Percentiles rank a stretch among this genome's conserved stretches.
phyloP scores from a whole-genome alignment of 2,329 filamentous ascomycete genomes.

The Colletotrichum graminicola region DNA sequence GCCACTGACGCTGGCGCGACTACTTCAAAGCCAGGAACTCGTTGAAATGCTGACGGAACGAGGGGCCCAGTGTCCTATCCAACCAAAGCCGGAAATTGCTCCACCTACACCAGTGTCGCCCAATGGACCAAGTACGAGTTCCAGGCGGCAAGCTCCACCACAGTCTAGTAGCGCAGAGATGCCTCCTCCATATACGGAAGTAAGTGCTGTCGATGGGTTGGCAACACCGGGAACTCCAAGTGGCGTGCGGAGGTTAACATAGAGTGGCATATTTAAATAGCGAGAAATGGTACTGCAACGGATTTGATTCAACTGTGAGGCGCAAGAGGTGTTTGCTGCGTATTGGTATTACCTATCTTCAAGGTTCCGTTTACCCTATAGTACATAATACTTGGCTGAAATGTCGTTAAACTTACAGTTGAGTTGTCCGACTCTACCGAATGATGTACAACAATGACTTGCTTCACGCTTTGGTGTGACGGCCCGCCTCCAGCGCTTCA shows the following conservation, averaged over 20 bases:
- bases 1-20: slow-evolving; percentile 30
- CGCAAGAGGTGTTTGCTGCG: neutral
- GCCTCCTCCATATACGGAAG: slow-evolving; percentile 15
- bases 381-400: too few species aligned
- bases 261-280: neutral
- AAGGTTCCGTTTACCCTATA: neutral
- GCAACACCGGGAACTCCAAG: neutral
- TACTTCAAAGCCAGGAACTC: slow-evolving; percentile 30
- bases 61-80: slow-evolving; percentile 30
- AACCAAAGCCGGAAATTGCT: neutral
- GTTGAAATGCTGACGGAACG: slow-evolving; percentile 28
- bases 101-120: slow-evolving; percentile 9
- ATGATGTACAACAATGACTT: neutral
- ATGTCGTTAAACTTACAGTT: neutral
- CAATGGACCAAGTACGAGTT: neutral
- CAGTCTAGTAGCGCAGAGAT: neutral
- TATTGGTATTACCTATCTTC: too few species aligned
- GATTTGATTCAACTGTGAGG: too few species aligned
- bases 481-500: neutral
- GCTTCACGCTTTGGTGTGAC: neutral
- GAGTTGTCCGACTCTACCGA: neutral
- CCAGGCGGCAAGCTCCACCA: neutral
- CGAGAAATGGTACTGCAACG: neutral
- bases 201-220: neutral
- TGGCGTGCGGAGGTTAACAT: neutral